Evolutionary conservation across 176 grass and related monocot species (phyloP).

Genomic region (Chrysopogon serrulatus): DNA sequence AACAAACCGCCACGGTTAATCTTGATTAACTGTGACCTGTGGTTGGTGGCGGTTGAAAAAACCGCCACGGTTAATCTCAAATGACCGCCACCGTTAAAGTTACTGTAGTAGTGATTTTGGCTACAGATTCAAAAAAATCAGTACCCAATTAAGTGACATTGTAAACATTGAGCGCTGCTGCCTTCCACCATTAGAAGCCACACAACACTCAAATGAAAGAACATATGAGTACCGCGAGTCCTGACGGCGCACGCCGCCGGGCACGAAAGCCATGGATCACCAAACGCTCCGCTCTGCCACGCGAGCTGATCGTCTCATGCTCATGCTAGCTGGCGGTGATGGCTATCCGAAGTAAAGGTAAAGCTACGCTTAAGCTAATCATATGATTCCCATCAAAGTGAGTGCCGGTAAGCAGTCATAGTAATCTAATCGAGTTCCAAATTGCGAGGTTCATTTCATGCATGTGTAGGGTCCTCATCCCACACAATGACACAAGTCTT

Average conservation of each 20-base stretch:
- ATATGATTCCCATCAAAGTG: not conserved
- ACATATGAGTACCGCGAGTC: too few relatives aligned
- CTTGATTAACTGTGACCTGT: too few relatives aligned
- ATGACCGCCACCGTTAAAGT: too few relatives aligned
- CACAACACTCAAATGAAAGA: too few relatives aligned
- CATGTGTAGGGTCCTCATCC: not conserved
- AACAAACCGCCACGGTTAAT: too few relatives aligned
- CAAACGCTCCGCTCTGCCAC: not conserved
- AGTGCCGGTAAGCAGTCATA: not conserved
- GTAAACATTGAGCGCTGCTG: too few relatives aligned
- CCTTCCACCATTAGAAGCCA: too few relatives aligned
- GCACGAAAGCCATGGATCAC: conserved; percentile 4
- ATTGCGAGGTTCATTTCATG: not conserved
- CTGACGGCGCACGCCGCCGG: not conserved
- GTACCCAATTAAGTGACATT: too few relatives aligned
- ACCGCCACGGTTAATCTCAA: too few relatives aligned
- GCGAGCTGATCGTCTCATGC: not conserved
- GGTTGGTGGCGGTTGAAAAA: too few relatives aligned
- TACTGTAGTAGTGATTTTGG: too few relatives aligned
- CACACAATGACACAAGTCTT: not conserved
- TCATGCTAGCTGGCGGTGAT: not conserved
- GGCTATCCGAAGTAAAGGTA: conserved; percentile 6
- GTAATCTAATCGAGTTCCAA: not conserved
- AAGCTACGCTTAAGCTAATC: conserved; percentile 1
- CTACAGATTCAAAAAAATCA: too few relatives aligned